Conservation (phyloP, 352 stramenopile species). For the Phytophthora ohioensis region DNA sequence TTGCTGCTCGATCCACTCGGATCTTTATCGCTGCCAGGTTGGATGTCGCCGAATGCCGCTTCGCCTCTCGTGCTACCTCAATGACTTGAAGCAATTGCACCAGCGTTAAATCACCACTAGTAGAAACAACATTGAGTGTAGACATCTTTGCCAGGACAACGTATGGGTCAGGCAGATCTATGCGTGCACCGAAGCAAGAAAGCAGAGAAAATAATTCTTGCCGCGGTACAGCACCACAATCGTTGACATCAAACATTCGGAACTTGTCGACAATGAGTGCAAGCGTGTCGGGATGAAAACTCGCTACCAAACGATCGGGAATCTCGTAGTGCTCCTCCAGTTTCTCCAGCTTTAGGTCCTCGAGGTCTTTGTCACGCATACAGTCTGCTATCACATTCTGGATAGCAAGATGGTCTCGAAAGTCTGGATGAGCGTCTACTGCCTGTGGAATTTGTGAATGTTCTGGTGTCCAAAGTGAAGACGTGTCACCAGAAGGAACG, state of each 20-base stretch:
- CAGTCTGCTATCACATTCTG: conserved; percentile 51
- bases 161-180: conserved; percentile 57
- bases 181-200: conserved; percentile 40
- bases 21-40: conserved; percentile 19
- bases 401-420: conserved; percentile 37
- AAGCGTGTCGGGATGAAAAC: conserved; percentile 47
- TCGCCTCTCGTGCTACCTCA: conserved; percentile 24
- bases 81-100: conserved; percentile 41
- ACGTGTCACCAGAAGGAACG: conserved; percentile 10
- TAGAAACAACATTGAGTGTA: background rate
- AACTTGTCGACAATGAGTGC: conserved; percentile 46
- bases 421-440: conserved; percentile 28
- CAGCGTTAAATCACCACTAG: conserved; percentile 30
- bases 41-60: conserved; percentile 8
- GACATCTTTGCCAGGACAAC: conserved; percentile 43
- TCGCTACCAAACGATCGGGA: conserved; percentile 32
- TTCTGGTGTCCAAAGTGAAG: conserved; percentile 21
- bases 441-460: conserved; percentile 1
- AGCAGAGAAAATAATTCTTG: conserved; percentile 55
- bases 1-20: conserved; percentile 8
- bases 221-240: conserved; percentile 43
- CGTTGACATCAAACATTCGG: conserved; percentile 54
- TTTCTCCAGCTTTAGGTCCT: conserved; percentile 36
- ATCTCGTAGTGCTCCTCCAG: conserved; percentile 38
- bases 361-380: conserved; percentile 31